Conservation (phyloP, 306 rosid species). For the Citrullus colocynthis region DNA sequence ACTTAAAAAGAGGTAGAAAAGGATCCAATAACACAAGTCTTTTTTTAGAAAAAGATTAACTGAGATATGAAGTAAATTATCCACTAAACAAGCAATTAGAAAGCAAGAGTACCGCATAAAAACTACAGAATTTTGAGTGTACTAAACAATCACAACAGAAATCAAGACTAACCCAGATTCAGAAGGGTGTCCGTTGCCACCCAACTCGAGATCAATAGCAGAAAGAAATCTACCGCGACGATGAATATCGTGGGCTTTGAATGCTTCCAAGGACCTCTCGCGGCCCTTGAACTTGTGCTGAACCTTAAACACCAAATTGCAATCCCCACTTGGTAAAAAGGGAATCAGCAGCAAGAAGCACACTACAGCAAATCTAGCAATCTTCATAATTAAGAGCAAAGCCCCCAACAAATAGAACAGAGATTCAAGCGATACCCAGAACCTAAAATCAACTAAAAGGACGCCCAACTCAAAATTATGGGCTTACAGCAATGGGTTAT, state of each 20-base stretch:
- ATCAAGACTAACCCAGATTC: conserved; percentile 42
- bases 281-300: conserved; percentile 52
- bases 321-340: conserved; percentile 15
- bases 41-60: background rate
- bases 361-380: conserved; percentile 12
- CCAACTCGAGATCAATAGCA: conserved; percentile 51
- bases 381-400: conserved; percentile 30
- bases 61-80: background rate
- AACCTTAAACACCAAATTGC: conserved; percentile 46
- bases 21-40: background rate
- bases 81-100: background rate
- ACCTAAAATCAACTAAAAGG: background rate
- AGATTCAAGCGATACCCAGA: conserved; percentile 8
- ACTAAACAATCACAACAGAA: background rate
- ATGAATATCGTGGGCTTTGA: conserved; percentile 53
- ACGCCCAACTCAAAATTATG: background rate
- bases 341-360: conserved; percentile 15
- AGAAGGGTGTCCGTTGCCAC: conserved; percentile 68
- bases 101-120: background rate
- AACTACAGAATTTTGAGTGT: background rate
- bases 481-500: background rate
- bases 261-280: conserved; percentile 20
- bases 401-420: background rate
- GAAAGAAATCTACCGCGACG: conserved; percentile 67
- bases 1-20: background rate